Conservation (phyloP, 2,329 filamentous ascomycete species). For the Cladosporium oxysporum region DNA sequence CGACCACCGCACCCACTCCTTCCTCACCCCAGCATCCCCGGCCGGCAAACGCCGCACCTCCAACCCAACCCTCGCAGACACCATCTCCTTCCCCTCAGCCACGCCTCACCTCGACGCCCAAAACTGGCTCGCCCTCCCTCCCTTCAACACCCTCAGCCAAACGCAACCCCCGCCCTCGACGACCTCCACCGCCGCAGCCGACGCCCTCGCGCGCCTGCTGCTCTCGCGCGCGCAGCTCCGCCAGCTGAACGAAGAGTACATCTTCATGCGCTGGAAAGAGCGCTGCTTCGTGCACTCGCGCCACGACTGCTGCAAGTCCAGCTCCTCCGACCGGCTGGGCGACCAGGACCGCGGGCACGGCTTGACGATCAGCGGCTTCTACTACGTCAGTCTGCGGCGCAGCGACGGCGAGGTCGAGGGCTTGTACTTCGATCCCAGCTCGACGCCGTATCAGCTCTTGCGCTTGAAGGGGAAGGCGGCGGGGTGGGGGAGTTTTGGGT, state of each 20-base stretch:
- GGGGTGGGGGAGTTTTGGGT: constrained; percentile 44
- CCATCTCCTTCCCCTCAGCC: constrained; percentile 47
- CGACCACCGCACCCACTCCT: constrained; percentile 55
- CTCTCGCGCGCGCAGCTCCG: constrained; percentile 43
- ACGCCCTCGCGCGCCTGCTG: constrained; percentile 40
- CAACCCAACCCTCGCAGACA: constrained; percentile 25
- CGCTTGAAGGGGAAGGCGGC: constrained; percentile 43
- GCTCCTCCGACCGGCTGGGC: constrained; percentile 25
- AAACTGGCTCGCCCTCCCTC: constrained; percentile 53
- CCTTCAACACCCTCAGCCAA: constrained; percentile 40
- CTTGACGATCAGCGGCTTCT: constrained; percentile 57
- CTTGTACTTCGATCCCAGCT: constrained; percentile 57
- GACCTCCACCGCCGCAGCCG: constrained; percentile 24
- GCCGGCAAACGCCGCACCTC: constrained; percentile 22
- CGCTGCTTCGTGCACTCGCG: constrained; percentile 47
- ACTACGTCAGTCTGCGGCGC: constrained; percentile 53
- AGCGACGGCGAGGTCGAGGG: constrained; percentile 52
- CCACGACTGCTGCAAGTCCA: constrained; percentile 30
- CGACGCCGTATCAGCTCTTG: constrained; percentile 56
- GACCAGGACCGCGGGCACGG: constrained; percentile 44
- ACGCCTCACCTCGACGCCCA: constrained; percentile 46
- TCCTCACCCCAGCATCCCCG: constrained; percentile 47
- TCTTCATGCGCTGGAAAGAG: constrained; percentile 61
- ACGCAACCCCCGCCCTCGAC: not conserved
- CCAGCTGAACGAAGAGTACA: constrained; percentile 49